A percentile compares a stretch with the other conserved stretches of the same genome.
phyloP scores from a whole-genome alignment of 352 stramenopile species.

The Ophiocytium majus region DNA sequence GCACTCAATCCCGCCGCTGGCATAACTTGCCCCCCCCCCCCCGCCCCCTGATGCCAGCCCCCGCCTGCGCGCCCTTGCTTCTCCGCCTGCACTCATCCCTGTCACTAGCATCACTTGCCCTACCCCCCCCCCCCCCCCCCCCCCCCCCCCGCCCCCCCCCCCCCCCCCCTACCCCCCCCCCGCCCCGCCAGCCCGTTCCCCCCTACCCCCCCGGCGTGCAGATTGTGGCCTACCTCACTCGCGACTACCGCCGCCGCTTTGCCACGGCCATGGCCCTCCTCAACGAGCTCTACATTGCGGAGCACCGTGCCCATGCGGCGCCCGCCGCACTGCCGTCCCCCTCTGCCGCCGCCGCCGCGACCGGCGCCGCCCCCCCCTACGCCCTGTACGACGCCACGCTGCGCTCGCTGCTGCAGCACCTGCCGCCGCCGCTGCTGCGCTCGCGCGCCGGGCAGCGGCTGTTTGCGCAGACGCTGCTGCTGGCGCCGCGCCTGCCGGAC shows the following conservation, averaged over 20 bases:
- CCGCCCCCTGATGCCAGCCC: no score
- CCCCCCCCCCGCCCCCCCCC: not conserved
- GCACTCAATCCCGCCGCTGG: no score
- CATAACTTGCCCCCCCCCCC: no score
- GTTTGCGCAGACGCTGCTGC: conserved; percentile 44
- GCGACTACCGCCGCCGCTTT: conserved; percentile 50
- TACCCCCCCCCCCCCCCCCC: not conserved
- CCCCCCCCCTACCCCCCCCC: not conserved
- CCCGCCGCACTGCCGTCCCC: not conserved
- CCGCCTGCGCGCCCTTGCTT: no score
- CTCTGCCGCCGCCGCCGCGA: not conserved
- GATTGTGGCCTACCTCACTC: conserved; percentile 39
- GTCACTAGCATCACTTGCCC: not conserved
- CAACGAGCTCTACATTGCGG: conserved; percentile 42
- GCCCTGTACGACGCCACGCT: conserved; percentile 45
- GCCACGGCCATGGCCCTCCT: conserved; percentile 36
- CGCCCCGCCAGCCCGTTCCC: not conserved
- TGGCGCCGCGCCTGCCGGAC: conserved; percentile 29
- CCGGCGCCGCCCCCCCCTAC: not conserved
- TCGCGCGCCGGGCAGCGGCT: conserved; percentile 30
- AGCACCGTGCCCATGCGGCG: conserved; percentile 23
- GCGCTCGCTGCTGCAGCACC: conserved; percentile 22
- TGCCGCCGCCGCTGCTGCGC: conserved; percentile 34
- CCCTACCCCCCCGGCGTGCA: no score
- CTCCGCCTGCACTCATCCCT: no score